Evolutionary conservation across 345 rosid genomes (phyloP), one percentile per base, ranked within the genome.

Genomic region (Hypericum perforatum): DNA sequence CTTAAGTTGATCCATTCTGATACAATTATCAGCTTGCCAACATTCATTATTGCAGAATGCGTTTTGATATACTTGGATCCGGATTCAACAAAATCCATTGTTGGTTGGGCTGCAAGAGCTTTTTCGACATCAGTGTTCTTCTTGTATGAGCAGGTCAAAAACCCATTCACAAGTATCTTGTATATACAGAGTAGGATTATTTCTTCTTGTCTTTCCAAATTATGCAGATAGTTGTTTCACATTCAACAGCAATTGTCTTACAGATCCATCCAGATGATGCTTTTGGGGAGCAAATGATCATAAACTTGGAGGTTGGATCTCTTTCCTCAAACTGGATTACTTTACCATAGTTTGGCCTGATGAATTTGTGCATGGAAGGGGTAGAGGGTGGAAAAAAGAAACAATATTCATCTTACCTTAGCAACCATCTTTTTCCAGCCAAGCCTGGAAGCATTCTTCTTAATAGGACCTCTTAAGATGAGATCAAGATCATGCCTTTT

Each of bases 1-100:
- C 61, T 56, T 50, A 45, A 70, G 22, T 46, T 62, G 59, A 65
- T 72, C 71, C 44, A 63, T 71, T 77, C 86, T 82, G 67, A 80
- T 74, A 60, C 71, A 63, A 68, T 72, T 71, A 77, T 81, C 97
- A 88, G 98, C 81, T 70, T 83, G 87, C 94, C 94, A 58, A 88
- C 98, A 67, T 92, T 85, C 78, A 84, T 88, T 65, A 84, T 85
- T 78, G 97, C 98, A 85, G 98, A 92, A 75, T 85, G 98, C 60
- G 89, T 92, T 68, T 76, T 92, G 67, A 92, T 92, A 70, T 88
- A 92, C 82, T 55, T 88, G 87, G 89, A 76, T 68, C 91, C 97
- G n/a, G 87, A 83, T 60, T 83, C 98, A 65, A 81, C 84, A 71
- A 67, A 73, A 13, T 71, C 79, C 49, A 78, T 89, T 16, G 94